Conservation (phyloP, 2,329 filamentous ascomycete species). For the Paraphaeosphaeria sporulosa region DNA sequence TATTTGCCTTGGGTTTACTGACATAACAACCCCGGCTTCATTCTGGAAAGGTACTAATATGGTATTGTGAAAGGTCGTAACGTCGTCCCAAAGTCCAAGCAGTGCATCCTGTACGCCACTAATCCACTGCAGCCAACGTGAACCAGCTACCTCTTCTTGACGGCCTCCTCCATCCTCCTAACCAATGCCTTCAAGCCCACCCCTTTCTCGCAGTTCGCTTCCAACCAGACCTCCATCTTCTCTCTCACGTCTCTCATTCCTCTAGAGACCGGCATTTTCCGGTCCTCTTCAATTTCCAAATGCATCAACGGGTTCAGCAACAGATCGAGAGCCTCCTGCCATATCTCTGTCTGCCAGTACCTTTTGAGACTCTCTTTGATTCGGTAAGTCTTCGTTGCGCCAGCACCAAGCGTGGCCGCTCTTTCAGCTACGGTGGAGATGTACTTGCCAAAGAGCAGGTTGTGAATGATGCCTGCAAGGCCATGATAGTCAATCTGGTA, state of each 20-base stretch:
- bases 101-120: constrained; percentile 17
- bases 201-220: constrained; percentile 82
- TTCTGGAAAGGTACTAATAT: background rate
- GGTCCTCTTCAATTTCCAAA: constrained; percentile 69
- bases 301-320: constrained; percentile 81
- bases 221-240: constrained; percentile 85
- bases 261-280: constrained; percentile 74
- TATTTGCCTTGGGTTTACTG: background rate
- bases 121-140: constrained; percentile 2
- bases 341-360: constrained; percentile 96
- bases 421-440: constrained; percentile 74
- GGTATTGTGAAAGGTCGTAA: background rate
- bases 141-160: constrained; percentile 58
- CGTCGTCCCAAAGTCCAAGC: constrained; percentile 14
- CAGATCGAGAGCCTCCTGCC: constrained; percentile 82
- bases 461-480: constrained; percentile 85
- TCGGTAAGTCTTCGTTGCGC: constrained; percentile 72
- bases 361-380: constrained; percentile 86
- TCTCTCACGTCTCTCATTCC: constrained; percentile 74
- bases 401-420: constrained; percentile 62
- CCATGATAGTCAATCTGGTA: constrained; percentile 98
- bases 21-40: too few species aligned
- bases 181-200: constrained; percentile 64
- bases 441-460: constrained; percentile 91
- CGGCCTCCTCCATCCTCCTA: constrained; percentile 70